Evolutionary conservation across 2,329 filamentous ascomycete genomes (phyloP).

Genomic region (Colletotrichum lupini): DNA sequence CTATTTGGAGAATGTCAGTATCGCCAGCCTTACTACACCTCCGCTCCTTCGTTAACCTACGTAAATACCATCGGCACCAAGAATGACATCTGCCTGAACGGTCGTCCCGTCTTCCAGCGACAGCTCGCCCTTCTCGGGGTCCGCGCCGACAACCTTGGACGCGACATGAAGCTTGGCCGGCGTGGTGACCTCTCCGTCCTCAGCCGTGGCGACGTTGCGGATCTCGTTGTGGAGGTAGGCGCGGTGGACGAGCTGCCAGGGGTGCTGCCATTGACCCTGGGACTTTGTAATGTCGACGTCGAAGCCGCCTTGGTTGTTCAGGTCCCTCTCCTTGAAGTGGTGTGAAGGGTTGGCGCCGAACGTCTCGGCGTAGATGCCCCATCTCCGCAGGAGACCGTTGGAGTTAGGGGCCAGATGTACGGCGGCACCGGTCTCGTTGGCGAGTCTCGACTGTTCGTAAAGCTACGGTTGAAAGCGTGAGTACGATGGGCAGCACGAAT

Average conservation of each 20-base stretch:
- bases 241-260: conserved; percentile 62
- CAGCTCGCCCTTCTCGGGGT: conserved; percentile 52
- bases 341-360: conserved; percentile 47
- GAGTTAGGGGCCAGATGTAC: conserved; percentile 72
- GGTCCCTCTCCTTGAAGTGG: conserved; percentile 48
- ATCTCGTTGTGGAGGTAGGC: conserved; percentile 62
- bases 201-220: conserved; percentile 53
- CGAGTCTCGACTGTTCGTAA: conserved; percentile 66
- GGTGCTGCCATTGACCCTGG: conserved; percentile 55
- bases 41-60: conserved; percentile 44
- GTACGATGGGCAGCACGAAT: too few species aligned
- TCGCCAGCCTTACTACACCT: conserved; percentile 31
- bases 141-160: conserved; percentile 55
- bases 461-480: conserved; percentile 47
- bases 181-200: conserved; percentile 46
- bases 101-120: conserved; percentile 56
- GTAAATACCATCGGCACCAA: conserved; percentile 67
- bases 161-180: conserved; percentile 53
- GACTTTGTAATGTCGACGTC: conserved; percentile 47
- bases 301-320: conserved; percentile 48
- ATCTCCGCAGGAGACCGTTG: conserved; percentile 63
- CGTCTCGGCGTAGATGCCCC: conserved; percentile 50
- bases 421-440: conserved; percentile 68
- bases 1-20: conserved; percentile 16
- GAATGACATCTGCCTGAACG: conserved; percentile 58